Evolutionary conservation across 305 asterid genomes (phyloP).

Genomic region (Fraxinus angustifolia): DNA sequence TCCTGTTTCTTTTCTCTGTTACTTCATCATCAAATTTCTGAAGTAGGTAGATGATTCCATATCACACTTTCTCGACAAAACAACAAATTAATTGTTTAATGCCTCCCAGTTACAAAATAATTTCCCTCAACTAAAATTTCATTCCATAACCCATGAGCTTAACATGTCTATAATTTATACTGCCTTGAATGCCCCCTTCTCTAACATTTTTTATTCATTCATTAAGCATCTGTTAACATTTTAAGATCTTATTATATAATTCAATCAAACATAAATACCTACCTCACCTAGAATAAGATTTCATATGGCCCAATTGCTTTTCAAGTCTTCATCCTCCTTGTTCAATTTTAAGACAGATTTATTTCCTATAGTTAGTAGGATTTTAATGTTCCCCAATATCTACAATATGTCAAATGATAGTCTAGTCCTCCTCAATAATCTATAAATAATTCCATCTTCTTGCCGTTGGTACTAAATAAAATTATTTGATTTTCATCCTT

Average conservation of each 20-base stretch:
- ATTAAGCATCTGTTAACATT: not conserved
- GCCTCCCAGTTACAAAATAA: not conserved
- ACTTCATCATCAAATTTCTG: not conserved
- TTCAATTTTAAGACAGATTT: not conserved
- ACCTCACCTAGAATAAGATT: not conserved
- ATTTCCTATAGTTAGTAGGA: not conserved
- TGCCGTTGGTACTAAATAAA: not conserved
- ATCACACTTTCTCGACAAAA: not conserved
- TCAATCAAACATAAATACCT: not conserved
- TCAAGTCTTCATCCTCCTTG: not conserved
- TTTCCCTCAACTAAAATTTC: not conserved
- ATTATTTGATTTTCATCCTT: not conserved
- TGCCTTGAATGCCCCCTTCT: not conserved
- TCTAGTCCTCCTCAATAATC: not conserved
- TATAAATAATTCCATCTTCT: not conserved
- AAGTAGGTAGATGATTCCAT: not conserved
- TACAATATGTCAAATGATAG: not conserved
- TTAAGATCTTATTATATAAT: not conserved
- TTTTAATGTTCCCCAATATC: not conserved
- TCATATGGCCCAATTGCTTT: not conserved
- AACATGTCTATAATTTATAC: not conserved
- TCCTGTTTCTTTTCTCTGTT: conserved; percentile 1
- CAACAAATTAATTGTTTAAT: not conserved
- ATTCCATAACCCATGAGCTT: not conserved
- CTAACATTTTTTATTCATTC: not conserved